Evolutionary conservation across 2,329 filamentous ascomycete species (phyloP), one percentile per base, ranked within the genome.

Genomic region (Ascochyta clinopodiicola): DNA sequence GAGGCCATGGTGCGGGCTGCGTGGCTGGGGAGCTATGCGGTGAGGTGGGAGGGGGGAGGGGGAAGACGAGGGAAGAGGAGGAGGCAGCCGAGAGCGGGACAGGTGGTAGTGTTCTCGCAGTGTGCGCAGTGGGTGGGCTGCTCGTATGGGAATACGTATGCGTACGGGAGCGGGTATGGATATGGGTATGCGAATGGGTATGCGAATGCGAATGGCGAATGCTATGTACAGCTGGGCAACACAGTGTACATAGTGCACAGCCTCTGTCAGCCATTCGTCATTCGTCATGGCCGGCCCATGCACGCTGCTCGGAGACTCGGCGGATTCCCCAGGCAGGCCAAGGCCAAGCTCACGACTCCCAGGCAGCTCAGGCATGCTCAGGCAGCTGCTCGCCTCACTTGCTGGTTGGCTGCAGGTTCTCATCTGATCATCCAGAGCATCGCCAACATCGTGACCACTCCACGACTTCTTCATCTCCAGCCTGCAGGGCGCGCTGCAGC

Each of bases 1-100:
- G 92, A 75, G 55, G 82, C 88, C 91, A 98, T 97, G 57, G 59
- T 51, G 60, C 40, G 51, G 51, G 51, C 55, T 12, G 46, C 50
- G 24, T 29, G 46, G 45, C 29, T 39, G 55, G 32, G 31, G 44
- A 24, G 56, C 31, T 35, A 40, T 47, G 45, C 47, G 27, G 47
- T 50, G 44, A 42, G 49, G 40, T 31, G 47, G n/a, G 45, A 15
- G 46, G 27, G 43, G 54, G n/a, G 34, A 19, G 31, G 43, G 27
- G 43, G 45, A 40, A 47, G 34, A 19, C 25, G 43, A 24, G 43
- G 45, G 44, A 47, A 42, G 45, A 38, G 37, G 27, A 43, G 43
- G 27, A 43, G 36, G 43, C 29, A 31, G 27, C 17, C 31, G 46
- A 42, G 43, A 24, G 44, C 35, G 35, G n/a, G 47, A 37, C 19